A percentile compares a stretch with the other conserved stretches of the same genome.
Conservation (phyloP, 108 stramenopile species). For the Craspedostauros australis region DNA sequence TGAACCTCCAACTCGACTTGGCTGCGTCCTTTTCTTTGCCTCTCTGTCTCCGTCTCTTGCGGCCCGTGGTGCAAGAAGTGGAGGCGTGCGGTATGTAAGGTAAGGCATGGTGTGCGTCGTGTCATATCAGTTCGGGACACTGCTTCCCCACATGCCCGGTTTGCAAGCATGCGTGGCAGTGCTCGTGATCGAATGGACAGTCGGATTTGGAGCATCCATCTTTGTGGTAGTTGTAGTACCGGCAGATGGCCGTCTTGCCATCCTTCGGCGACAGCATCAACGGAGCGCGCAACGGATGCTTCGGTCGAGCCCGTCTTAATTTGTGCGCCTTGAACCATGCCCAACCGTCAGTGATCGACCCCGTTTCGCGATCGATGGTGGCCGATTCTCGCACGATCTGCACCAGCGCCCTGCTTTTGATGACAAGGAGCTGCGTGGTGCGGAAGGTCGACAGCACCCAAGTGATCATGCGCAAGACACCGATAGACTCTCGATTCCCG, state of each 20-base stretch:
- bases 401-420: slow-evolving; percentile 68
- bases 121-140: slow-evolving; percentile 31
- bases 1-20: no score
- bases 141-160: slow-evolving; percentile 56
- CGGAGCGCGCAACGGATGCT: slow-evolving; percentile 69
- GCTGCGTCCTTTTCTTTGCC: no score
- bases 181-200: slow-evolving; percentile 69
- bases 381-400: neutral
- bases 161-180: slow-evolving; percentile 70
- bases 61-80: no score
- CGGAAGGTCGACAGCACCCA: slow-evolving; percentile 53
- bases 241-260: slow-evolving; percentile 60
- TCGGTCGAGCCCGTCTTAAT: slow-evolving; percentile 8
- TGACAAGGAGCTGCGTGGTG: slow-evolving; percentile 41
- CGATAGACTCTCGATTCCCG: slow-evolving; percentile 63
- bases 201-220: slow-evolving; percentile 36
- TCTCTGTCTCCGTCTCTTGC: no score
- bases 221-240: slow-evolving; percentile 79
- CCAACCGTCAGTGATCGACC: slow-evolving; percentile 6
- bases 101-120: no score
- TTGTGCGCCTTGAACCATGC: slow-evolving; percentile 20
- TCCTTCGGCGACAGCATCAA: slow-evolving; percentile 51
- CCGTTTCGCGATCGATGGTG: slow-evolving; percentile 8
- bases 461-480: slow-evolving; percentile 54
- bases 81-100: no score